Percentiles rank a stretch among this genome's conserved stretches.
These are phyloP conservation scores for Talaromyces adpressus DNA, from an alignment of 495 filamentous ascomycete species.

Conservation along the genomic window DNA sequence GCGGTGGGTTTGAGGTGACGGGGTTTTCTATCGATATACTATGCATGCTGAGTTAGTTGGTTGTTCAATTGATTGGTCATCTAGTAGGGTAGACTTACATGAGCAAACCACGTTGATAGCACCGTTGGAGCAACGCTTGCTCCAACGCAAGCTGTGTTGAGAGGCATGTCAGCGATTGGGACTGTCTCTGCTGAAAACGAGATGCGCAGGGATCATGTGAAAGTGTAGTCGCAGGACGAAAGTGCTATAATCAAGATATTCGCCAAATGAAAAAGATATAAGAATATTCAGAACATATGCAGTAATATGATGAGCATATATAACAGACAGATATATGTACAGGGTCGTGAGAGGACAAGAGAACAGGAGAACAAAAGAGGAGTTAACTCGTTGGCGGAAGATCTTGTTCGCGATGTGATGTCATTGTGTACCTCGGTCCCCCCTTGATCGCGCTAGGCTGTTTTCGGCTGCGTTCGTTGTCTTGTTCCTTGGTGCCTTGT, in stretches of 20 bases:
- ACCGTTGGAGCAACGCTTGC: constrained; percentile 74
- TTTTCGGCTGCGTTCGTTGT: background rate
- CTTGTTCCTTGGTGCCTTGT: constrained; percentile 5
- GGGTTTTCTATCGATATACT: constrained; percentile 78
- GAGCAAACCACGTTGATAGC: constrained; percentile 67
- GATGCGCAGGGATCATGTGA: background rate
- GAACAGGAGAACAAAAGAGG: background rate
- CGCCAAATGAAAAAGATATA: too few species aligned
- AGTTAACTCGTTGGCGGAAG: background rate
- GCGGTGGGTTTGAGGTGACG: constrained; percentile 71
- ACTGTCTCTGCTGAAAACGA: background rate
- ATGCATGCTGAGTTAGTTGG: constrained; percentile 9
- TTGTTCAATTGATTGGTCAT: background rate
- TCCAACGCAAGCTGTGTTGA: constrained; percentile 68
- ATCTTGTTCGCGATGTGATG: background rate
- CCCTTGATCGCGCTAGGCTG: background rate
- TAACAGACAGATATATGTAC: background rate
- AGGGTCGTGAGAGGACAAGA: too few species aligned
- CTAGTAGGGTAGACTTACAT: constrained; percentile 42
- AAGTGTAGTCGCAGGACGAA: background rate
- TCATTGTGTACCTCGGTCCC: constrained; percentile 4
- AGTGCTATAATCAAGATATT: background rate
- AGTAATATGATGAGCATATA: background rate
- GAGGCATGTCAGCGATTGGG: constrained; percentile 36
- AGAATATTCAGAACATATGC: too few species aligned